Conservation (phyloP, 306 rosid species). For the Prosopis cineraria region DNA sequence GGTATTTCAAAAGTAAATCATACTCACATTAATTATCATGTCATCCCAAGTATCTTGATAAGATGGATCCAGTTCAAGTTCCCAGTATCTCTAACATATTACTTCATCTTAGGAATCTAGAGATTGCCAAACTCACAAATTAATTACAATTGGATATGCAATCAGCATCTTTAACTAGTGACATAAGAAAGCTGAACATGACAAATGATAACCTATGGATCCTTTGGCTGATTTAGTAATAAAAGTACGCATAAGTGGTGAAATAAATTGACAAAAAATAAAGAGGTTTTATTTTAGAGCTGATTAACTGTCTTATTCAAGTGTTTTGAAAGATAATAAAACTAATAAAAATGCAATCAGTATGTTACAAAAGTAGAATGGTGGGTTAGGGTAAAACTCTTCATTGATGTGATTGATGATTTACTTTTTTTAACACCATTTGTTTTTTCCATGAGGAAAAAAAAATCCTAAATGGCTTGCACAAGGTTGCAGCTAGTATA, state of each 20-base stretch:
- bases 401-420: background rate
- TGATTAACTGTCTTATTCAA: background rate
- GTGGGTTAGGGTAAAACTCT: background rate
- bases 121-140: slow-evolving; percentile 72
- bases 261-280: slow-evolving; percentile 1
- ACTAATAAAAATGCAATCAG: background rate
- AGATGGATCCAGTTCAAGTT: slow-evolving; percentile 88
- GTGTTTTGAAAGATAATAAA: background rate
- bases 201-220: slow-evolving; percentile 3
- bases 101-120: slow-evolving; percentile 99
- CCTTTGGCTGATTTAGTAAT: slow-evolving; percentile 20
- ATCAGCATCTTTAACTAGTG: slow-evolving; percentile 28
- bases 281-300: slow-evolving; percentile 4
- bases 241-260: slow-evolving; percentile 10
- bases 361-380: background rate
- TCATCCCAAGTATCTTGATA: slow-evolving; percentile 98
- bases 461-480: background rate
- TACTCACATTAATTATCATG: slow-evolving; percentile 88
- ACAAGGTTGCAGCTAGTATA: background rate
- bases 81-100: slow-evolving; percentile 92
- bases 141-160: slow-evolving; percentile 51
- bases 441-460: background rate
- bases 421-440: background rate
- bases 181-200: slow-evolving; percentile 18
- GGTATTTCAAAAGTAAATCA: slow-evolving; percentile 27